Evolutionary conservation across 768 basidiomycete species (phyloP).

Genomic region (Suillus tomentosus): DNA sequence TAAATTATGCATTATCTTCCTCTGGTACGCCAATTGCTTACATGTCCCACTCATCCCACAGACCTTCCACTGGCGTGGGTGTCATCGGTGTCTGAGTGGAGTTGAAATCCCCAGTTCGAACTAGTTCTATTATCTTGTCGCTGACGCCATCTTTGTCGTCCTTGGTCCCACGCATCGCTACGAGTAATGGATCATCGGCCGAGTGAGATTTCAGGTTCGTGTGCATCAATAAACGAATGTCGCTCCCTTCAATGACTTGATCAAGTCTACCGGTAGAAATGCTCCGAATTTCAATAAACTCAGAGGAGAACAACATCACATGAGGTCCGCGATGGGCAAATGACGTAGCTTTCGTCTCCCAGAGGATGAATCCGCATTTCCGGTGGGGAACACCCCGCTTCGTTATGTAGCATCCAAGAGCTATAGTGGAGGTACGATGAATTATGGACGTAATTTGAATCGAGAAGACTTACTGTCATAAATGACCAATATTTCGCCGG

Average conservation of each 20-base stretch:
- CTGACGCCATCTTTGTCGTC: constrained; percentile 58
- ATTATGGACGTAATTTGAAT: not conserved
- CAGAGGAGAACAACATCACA: constrained; percentile 70
- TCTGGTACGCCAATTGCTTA: constrained; percentile 19
- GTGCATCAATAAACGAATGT: constrained; percentile 65
- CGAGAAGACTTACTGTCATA: constrained; percentile 62
- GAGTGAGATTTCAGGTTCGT: constrained; percentile 22
- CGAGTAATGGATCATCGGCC: constrained; percentile 51
- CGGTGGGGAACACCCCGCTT: constrained; percentile 68
- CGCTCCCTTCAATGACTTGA: constrained; percentile 79
- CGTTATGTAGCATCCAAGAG: constrained; percentile 75
- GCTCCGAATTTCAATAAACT: constrained; percentile 76
- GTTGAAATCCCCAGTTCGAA: constrained; percentile 64
- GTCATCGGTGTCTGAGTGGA: constrained; percentile 32
- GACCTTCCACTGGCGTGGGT: constrained; percentile 26
- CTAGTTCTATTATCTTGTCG: constrained; percentile 67
- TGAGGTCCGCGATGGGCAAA: constrained; percentile 64
- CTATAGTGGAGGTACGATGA: constrained; percentile 37
- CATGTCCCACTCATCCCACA: constrained; percentile 83
- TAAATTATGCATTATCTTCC: constrained; percentile 19
- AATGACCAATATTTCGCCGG: constrained; percentile 64
- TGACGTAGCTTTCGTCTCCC: constrained; percentile 71
- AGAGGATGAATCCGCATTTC: constrained; percentile 64
- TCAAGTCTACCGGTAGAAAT: constrained; percentile 64
- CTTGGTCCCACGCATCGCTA: constrained; percentile 63